Evolutionary conservation across 768 basidiomycete species (phyloP).

Genomic region (Leccinum uliginosum): DNA sequence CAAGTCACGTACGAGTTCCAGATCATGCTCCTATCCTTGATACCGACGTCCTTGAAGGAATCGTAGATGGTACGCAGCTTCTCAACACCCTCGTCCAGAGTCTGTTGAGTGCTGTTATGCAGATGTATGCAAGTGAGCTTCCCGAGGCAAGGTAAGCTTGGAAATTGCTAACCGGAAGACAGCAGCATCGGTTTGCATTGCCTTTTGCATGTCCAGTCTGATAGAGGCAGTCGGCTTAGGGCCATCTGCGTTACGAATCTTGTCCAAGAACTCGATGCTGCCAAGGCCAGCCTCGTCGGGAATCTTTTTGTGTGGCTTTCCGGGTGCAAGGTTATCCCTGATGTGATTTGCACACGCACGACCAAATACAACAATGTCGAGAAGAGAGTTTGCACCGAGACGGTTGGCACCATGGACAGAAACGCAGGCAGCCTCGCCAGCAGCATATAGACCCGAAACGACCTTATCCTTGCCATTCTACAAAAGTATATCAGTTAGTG

Average conservation of each 20-base stretch:
- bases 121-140: conserved; percentile 2
- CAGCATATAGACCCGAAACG: conserved; percentile 96
- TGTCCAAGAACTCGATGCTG: conserved; percentile 84
- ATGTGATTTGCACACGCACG: conserved; percentile 99
- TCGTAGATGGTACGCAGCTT: conserved; percentile 85
- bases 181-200: conserved; percentile 97
- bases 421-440: conserved; percentile 97
- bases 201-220: conserved; percentile 96
- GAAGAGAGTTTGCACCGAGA: conserved; percentile 96
- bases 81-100: conserved; percentile 87
- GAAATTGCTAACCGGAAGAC: conserved; percentile 71
- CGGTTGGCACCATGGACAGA: conserved; percentile 99
- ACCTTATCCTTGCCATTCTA: conserved; percentile 85
- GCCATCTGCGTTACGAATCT: conserved; percentile 79
- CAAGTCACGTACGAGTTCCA: conserved; percentile 87
- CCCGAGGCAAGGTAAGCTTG: not conserved
- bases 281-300: conserved; percentile 81
- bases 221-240: conserved; percentile 85
- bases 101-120: conserved; percentile 66
- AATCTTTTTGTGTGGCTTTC: conserved; percentile 86
- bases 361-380: conserved; percentile 99
- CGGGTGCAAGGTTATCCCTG: conserved; percentile 82
- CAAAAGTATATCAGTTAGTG: not conserved
- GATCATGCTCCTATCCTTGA: conserved; percentile 98
- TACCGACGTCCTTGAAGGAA: conserved; percentile 85